Evolutionary conservation across 2,329 filamentous ascomycete genomes (phyloP).

Genomic region (Metarhizium humberi): DNA sequence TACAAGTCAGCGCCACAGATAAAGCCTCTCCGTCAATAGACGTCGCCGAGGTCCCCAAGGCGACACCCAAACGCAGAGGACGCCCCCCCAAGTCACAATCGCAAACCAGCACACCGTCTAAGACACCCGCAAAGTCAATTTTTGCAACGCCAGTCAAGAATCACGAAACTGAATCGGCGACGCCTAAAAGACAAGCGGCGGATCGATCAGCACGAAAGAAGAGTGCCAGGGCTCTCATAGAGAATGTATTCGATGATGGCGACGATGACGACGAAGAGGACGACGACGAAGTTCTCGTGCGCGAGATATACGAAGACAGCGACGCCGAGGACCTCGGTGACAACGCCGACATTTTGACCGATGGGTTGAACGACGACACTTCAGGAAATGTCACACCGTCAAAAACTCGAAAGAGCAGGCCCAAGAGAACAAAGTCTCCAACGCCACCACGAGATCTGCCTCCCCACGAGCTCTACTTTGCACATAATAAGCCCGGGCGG

Average conservation of each 20-base stretch:
- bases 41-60: constrained; percentile 9
- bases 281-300: constrained; percentile 9
- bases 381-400: constrained; percentile 26
- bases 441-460: constrained; percentile 76
- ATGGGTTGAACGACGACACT: constrained; percentile 10
- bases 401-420: constrained; percentile 24
- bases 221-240: constrained; percentile 67
- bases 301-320: constrained; percentile 39
- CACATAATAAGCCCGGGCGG: constrained; percentile 75
- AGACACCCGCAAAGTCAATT: constrained; percentile 14
- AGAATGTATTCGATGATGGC: constrained; percentile 55
- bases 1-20: background rate
- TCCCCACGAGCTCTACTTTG: constrained; percentile 86
- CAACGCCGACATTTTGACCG: constrained; percentile 32
- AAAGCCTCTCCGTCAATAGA: background rate
- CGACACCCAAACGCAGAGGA: constrained; percentile 21
- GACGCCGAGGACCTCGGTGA: constrained; percentile 69
- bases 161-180: constrained; percentile 29
- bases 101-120: constrained; percentile 21
- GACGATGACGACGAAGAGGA: constrained; percentile 60
- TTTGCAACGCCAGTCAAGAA: constrained; percentile 31
- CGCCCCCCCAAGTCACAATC: constrained; percentile 19
- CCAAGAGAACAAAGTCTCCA: constrained; percentile 46
- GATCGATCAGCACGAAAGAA: constrained; percentile 83
- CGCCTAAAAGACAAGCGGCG: constrained; percentile 59